These are phyloP conservation scores for Bondarzewia mesenterica DNA, from an alignment of 1,284 basidiomycete species.

Conservation along the genomic window DNA sequence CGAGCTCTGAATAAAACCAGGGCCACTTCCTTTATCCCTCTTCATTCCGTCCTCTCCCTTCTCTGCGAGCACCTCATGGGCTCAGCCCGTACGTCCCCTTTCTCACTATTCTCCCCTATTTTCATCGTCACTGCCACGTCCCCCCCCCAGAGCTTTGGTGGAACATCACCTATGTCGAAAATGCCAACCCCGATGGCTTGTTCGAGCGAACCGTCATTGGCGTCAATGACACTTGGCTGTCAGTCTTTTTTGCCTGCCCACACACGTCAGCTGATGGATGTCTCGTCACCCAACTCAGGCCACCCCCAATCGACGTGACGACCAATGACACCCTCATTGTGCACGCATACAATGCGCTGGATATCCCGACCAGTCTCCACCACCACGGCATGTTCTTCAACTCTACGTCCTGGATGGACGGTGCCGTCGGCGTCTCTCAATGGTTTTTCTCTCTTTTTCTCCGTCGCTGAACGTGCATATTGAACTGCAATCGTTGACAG, in stretches of 20 bases:
- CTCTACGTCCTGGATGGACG: conserved; percentile 80
- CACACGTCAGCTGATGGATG: not conserved
- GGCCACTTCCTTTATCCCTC: not conserved
- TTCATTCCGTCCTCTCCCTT: not conserved
- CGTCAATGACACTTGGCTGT: conserved; percentile 90
- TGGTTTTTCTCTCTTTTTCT: conserved; percentile 40
- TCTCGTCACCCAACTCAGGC: conserved; percentile 33
- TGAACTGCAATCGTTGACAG: conserved; percentile 34
- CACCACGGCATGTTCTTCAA: conserved; percentile 95
- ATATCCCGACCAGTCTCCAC: conserved; percentile 59
- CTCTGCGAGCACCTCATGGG: conserved; percentile 1
- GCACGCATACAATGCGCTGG: conserved; percentile 70
- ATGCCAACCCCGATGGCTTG: conserved; percentile 72
- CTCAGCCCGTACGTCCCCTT: too few relatives aligned
- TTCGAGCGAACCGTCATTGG: conserved; percentile 72
- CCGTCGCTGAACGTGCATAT: not conserved
- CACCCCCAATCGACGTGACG: conserved; percentile 71
- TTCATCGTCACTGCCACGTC: conserved; percentile 35
- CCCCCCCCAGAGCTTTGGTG: conserved; percentile 69
- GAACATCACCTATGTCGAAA: conserved; percentile 69
- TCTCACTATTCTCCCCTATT: conserved; percentile 17
- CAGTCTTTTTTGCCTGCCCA: conserved; percentile 24
- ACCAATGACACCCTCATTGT: conserved; percentile 68
- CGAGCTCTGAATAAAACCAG: not conserved
- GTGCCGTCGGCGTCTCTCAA: conserved; percentile 76